Conservation (phyloP, 1,284 basidiomycete species). For the Puccinia sorghi region DNA sequence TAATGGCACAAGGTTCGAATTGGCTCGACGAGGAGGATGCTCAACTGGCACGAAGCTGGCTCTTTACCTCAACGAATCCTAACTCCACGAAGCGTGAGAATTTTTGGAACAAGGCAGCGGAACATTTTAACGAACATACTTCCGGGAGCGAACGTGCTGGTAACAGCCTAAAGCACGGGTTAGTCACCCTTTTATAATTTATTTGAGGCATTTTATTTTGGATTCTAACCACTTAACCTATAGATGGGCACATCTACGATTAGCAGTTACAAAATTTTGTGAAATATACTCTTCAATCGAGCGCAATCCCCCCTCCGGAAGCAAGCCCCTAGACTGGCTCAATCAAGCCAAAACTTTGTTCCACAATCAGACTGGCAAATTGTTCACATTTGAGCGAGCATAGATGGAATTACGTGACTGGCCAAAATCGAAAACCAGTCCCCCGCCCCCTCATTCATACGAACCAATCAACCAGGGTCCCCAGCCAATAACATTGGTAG, state of each 20-base stretch:
- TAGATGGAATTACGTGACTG: neutral
- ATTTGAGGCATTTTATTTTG: neutral
- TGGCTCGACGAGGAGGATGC: no score
- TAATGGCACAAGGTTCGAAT: no score
- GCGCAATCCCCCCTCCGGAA: slow-evolving; percentile 5
- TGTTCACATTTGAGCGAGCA: neutral
- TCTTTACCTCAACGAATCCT: no score
- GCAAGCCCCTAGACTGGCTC: neutral
- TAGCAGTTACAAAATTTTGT: neutral
- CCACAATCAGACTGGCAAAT: neutral
- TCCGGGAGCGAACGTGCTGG: neutral
- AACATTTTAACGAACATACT: neutral
- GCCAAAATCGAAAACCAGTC: neutral
- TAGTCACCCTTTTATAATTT: neutral
- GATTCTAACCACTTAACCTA: neutral
- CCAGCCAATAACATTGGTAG: no score
- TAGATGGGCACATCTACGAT: neutral
- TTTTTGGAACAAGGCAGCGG: neutral
- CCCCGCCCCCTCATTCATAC: neutral
- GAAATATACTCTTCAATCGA: neutral
- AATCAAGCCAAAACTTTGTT: neutral
- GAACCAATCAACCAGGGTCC: no score
- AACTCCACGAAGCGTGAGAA: neutral
- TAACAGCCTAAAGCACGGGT: neutral
- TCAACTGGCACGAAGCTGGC: no score